Base-by-base conservation (phyloP, 2,329 filamentous ascomycete genomes). In the Madurella fahalii region DNA sequence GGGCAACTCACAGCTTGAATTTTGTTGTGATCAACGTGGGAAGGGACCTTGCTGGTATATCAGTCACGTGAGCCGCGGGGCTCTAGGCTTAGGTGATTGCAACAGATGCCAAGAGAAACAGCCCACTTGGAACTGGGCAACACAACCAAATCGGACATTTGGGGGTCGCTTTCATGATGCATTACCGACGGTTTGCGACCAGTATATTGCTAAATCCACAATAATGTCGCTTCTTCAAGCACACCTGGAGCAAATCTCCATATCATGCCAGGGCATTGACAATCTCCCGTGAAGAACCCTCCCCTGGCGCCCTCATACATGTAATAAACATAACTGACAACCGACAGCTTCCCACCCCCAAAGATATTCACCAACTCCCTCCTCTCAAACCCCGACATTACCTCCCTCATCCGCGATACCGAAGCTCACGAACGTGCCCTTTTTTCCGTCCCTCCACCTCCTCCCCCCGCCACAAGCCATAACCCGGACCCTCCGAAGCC, bases 361-460 rank as follows among this genome's bases (percentile, higher is more conserved):
- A 95, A 90, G 66, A 91, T 94, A 67, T 99, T 97, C 74, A 94
- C 92, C 63, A 96, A 95, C 70, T 91, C 94, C 34, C 81, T 99
- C 40, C 84, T 97, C 47, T 85, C 87, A 53, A 85, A 85, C 62
- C 86, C 92, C 71, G 94, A 99, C 71, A 97, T 99, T 63, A 97
- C 94, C 4, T 83, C 89, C 12, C 77, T 99, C 46, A 96, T 99
- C 66, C 89, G 94, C 57, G 94, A 99, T 70, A 96, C 93, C 3
- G 94, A 99, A 72, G 76, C 87, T 18, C 93, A 97, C 73, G 94
- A 99, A 71, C 87, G 92, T 65, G 93, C 93, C 7, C 83, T 99
- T 16, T 99, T 97, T 76, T 95, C 93, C 39, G 86, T 96, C 0
- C 91, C 93, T 1, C 84, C 89, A 0, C 83, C 88, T 0, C 78